Conservation (phyloP, 2,329 filamentous ascomycete species). For the Triangularia verruculosa region DNA sequence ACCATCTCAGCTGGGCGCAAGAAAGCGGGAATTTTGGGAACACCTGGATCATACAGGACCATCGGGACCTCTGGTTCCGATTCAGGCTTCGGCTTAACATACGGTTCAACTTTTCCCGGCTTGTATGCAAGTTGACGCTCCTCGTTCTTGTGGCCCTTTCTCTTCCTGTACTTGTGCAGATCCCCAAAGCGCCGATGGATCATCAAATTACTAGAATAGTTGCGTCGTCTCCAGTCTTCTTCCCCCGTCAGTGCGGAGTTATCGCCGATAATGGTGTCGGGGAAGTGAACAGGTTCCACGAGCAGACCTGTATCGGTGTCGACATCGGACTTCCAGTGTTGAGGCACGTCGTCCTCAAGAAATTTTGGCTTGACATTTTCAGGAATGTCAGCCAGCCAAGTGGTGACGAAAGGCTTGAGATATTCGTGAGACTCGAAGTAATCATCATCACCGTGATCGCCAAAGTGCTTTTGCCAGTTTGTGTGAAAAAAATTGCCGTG, state of each 20-base stretch:
- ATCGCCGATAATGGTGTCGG: slow-evolving; percentile 29
- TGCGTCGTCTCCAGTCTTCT: slow-evolving; percentile 22
- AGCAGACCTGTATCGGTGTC: slow-evolving; percentile 38
- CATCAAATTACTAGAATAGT: slow-evolving; percentile 25
- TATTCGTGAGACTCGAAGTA: slow-evolving; percentile 1
- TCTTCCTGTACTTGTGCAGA: neutral
- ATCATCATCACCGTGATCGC: slow-evolving; percentile 12
- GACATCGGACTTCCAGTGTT: slow-evolving; percentile 34
- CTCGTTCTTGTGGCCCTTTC: neutral
- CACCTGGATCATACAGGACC: slow-evolving; percentile 23
- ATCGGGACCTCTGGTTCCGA: neutral
- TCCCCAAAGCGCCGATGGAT: slow-evolving; percentile 6
- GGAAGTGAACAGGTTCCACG: slow-evolving; percentile 33
- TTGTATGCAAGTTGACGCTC: neutral
- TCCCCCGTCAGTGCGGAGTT: slow-evolving; percentile 12
- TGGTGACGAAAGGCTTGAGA: slow-evolving; percentile 10
- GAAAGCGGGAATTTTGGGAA: slow-evolving; percentile 33
- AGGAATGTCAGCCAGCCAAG: slow-evolving; percentile 14
- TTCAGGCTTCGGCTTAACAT: neutral
- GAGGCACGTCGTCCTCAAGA: neutral
- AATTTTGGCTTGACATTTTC: neutral
- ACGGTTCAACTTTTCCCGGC: neutral
- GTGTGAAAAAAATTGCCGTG: slow-evolving; percentile 10
- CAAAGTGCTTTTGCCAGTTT: slow-evolving; percentile 5
- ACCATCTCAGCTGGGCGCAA: slow-evolving; percentile 40